phyloP scores from a whole-genome alignment of 352 stramenopile species.

The Phytophthora capsici region DNA sequence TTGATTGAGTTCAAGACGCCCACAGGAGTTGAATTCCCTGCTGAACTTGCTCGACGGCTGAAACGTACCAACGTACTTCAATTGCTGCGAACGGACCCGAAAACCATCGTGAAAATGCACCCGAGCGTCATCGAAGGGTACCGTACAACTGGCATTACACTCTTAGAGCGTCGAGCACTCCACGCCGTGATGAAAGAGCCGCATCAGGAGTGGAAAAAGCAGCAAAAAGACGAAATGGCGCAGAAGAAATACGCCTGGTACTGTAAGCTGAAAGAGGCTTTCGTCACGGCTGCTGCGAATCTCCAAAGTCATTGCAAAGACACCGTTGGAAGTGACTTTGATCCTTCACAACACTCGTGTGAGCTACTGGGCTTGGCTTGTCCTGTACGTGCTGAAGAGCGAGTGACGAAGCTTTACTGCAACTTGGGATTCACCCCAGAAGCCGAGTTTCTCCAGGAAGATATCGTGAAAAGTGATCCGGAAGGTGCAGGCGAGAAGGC shows the following conservation, averaged over 20 bases:
- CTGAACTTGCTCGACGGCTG: constrained; percentile 77
- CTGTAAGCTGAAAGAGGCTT: constrained; percentile 76
- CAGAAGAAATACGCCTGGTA: constrained; percentile 86
- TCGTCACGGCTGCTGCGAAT: constrained; percentile 42
- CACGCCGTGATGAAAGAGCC: constrained; percentile 71
- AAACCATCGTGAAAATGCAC: constrained; percentile 84
- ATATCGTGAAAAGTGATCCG: constrained; percentile 77
- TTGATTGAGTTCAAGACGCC: constrained; percentile 61
- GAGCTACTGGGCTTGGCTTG: constrained; percentile 54
- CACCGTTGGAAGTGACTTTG: neutral
- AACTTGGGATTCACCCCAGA: constrained; percentile 60
- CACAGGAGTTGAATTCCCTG: constrained; percentile 65
- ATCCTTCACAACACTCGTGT: constrained; percentile 33
- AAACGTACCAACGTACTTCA: constrained; percentile 92
- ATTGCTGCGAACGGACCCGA: constrained; percentile 75
- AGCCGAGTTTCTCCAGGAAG: constrained; percentile 49
- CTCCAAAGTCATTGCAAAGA: constrained; percentile 39
- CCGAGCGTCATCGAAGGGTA: constrained; percentile 75
- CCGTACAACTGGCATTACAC: constrained; percentile 65
- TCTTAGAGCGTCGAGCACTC: constrained; percentile 89
- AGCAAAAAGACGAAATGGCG: constrained; percentile 84
- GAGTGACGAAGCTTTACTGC: constrained; percentile 53
- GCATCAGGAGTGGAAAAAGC: constrained; percentile 73
- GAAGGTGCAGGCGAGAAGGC: constrained; percentile 71
- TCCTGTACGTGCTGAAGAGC: constrained; percentile 53